Evolutionary conservation across 2,329 filamentous ascomycete species (phyloP).

Genomic region (Penicillium griseofulvum): DNA sequence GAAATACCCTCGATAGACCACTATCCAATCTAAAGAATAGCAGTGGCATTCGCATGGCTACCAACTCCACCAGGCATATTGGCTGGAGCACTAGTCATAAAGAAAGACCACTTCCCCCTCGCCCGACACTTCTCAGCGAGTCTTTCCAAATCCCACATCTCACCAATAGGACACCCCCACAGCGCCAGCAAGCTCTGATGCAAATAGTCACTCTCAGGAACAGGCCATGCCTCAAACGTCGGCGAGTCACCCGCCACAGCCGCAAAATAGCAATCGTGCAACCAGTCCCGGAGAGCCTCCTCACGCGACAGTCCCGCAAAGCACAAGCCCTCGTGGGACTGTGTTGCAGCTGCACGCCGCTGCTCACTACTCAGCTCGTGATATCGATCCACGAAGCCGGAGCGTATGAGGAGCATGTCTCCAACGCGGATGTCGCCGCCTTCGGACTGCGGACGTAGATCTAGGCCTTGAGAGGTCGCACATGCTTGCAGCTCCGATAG

Average conservation of each 20-base stretch:
- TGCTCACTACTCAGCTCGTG: conserved; percentile 44
- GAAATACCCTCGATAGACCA: no score
- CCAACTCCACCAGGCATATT: conserved; percentile 42
- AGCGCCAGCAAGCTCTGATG: conserved; percentile 44
- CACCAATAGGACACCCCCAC: conserved; percentile 47
- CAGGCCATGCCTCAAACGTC: conserved; percentile 64
- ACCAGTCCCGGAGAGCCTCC: conserved; percentile 59
- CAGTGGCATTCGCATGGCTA: conserved; percentile 35
- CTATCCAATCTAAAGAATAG: conserved; percentile 25
- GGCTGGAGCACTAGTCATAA: conserved; percentile 44
- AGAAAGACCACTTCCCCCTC: conserved; percentile 41
- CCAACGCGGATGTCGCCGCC: conserved; percentile 58
- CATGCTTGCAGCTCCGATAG: conserved; percentile 57
- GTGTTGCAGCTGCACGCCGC: conserved; percentile 31
- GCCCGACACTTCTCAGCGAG: conserved; percentile 37
- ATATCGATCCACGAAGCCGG: conserved; percentile 61
- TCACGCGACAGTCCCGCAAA: conserved; percentile 55
- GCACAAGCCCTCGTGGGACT: conserved; percentile 38
- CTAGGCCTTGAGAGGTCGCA: conserved; percentile 59
- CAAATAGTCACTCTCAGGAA: conserved; percentile 35
- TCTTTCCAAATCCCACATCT: conserved; percentile 47
- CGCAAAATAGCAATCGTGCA: conserved; percentile 68
- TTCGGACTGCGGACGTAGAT: conserved; percentile 56
- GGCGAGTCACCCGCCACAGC: conserved; percentile 63
- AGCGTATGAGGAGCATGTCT: conserved; percentile 65